Percentiles rank a stretch among this genome's conserved stretches.
Conservation (phyloP, 768 basidiomycete species). For the Cystofilobasidium macerans region DNA sequence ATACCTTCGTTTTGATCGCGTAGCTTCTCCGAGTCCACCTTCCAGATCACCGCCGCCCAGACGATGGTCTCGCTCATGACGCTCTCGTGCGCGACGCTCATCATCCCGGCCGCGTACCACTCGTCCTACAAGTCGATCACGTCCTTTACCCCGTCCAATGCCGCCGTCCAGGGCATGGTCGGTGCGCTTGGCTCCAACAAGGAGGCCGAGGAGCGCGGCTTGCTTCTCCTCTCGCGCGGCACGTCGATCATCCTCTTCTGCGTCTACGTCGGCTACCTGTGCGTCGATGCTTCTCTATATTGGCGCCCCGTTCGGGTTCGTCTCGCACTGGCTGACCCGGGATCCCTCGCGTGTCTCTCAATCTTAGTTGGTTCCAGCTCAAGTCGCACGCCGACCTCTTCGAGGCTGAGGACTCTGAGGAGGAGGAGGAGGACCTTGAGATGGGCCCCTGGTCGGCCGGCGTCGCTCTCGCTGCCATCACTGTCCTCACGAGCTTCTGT, state of each 20-base stretch:
- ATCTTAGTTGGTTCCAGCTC: slow-evolving; percentile 14
- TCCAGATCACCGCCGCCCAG: slow-evolving; percentile 77
- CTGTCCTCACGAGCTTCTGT: slow-evolving; percentile 32
- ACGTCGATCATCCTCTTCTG: slow-evolving; percentile 19
- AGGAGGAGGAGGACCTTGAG: slow-evolving; percentile 27
- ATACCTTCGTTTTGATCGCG: slow-evolving; percentile 67
- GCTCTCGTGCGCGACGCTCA: slow-evolving; percentile 72
- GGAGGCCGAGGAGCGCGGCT: slow-evolving; percentile 12
- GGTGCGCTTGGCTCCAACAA: background rate
- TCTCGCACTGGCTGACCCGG: background rate
- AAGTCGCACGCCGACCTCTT: slow-evolving; percentile 25
- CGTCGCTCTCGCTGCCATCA: slow-evolving; percentile 31
- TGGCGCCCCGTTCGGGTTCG: too few species aligned
- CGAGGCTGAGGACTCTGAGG: slow-evolving; percentile 23
- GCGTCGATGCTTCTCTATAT: too few species aligned
- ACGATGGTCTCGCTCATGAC: slow-evolving; percentile 65
- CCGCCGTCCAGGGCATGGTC: background rate
- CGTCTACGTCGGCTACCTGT: slow-evolving; percentile 20
- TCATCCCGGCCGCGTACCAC: slow-evolving; percentile 78
- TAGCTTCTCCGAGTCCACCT: slow-evolving; percentile 54
- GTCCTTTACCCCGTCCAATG: background rate
- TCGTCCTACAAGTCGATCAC: slow-evolving; percentile 22
- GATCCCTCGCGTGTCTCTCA: background rate
- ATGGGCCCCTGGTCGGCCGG: slow-evolving; percentile 28
- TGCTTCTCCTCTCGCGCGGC: slow-evolving; percentile 19